Percentiles rank a stretch among this genome's conserved stretches.
phyloP scores from a whole-genome alignment of 169 alveolate genomes.

The Neospora caninum region DNA sequence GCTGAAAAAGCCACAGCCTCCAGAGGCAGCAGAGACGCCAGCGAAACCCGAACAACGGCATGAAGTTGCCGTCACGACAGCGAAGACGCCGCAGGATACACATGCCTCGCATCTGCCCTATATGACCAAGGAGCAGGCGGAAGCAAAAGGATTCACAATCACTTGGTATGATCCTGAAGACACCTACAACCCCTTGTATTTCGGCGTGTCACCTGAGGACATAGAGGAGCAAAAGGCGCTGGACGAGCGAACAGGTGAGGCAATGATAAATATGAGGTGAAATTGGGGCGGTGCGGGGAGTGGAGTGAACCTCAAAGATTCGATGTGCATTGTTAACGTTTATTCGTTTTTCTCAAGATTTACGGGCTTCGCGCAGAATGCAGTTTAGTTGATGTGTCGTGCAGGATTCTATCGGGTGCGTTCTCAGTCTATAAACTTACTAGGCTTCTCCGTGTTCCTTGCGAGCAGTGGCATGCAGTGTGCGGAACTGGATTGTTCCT shows the following conservation, averaged over 20 bases:
- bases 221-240: slow-evolving; percentile 1
- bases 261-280: background rate
- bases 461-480: no score
- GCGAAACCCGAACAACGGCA: no score
- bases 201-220: slow-evolving; percentile 9
- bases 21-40: no score
- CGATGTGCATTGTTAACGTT: background rate
- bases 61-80: no score
- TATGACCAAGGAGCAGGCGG: background rate
- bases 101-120: background rate
- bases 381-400: no score
- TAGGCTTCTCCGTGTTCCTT: no score
- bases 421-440: no score
- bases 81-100: no score
- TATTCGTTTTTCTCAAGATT: background rate
- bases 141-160: background rate
- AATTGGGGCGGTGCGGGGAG: background rate
- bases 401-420: no score
- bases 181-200: slow-evolving; percentile 15
- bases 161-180: slow-evolving; percentile 29
- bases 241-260: background rate
- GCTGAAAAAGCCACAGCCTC: background rate
- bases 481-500: no score
- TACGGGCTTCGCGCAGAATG: no score
- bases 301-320: background rate